Base-by-base conservation (phyloP, 1,139 yeast species). In the Lipomyces yarrowii region DNA sequence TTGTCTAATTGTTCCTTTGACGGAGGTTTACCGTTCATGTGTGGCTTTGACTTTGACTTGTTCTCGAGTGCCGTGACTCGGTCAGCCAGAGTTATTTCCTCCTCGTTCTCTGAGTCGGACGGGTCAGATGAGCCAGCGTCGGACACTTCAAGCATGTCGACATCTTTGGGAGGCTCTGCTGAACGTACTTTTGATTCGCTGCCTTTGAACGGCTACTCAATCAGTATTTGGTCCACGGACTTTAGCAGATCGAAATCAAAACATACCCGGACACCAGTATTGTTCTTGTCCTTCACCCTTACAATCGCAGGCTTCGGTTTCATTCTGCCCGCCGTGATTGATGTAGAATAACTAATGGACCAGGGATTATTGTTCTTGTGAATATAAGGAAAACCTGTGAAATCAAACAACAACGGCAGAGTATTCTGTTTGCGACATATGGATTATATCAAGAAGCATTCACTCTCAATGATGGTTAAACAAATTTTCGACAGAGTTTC, bases 201-300 rank as follows among this genome's bases (percentile, higher is more conserved):
- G 76, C 93, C 98, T 64, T 83, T 85, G 76, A 92, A 94, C 8
- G 48, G 48, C 48, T 42, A 42, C 1, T 42, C 48, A 42, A 18
- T 42, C 48, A 42, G 48, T 42, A 42, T 18, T 42, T 6, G 42
- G 4, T 15, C 11, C 42, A 37, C 7, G 13, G 15, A n/a, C 48
- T 7, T 3, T 15, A 39, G 5, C 15, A n/a, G 15, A 6, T 39
- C 15, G 48, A 39, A 15, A 39, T 39, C 21, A 10, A n/a, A n/a
- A n/a, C 48, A 42, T 42, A 42, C 48, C 48, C 21, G 48, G 21
- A 42, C 21, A 10, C 48, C 18, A 18, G 21, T 42, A 42, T 21
- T 18, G 3, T 21, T 42, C 48, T 42, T 42, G 21, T 21, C 48
- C 48, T 56, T 61, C 46, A 54, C 56, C 59, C 59, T 64, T 18